Conservation (phyloP, 176 grass and related monocot genomes). For the Oryza rufipogon region DNA sequence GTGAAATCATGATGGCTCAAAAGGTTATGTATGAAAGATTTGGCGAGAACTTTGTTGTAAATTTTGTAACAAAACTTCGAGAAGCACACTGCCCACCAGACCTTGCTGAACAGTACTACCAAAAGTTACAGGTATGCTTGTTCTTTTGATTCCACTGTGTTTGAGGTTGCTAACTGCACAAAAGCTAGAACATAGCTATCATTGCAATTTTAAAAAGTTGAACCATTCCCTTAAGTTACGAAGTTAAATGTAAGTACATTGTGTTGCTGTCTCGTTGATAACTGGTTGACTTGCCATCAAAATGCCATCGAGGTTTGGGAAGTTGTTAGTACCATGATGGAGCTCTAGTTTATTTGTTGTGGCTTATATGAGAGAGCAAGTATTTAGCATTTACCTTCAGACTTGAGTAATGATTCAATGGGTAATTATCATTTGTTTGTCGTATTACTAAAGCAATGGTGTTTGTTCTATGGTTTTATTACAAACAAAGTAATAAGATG, state of each 20-base stretch:
- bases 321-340: not conserved
- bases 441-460: not conserved
- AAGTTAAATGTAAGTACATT: slow-evolving; percentile 27
- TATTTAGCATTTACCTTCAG: slow-evolving; percentile 31
- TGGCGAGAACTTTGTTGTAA: slow-evolving; percentile 69
- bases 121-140: slow-evolving; percentile 75
- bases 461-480: slow-evolving; percentile 30
- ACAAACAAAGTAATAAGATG: not conserved
- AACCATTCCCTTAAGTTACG: slow-evolving; percentile 21
- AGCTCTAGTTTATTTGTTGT: slow-evolving; percentile 15
- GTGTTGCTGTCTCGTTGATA: not conserved
- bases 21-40: slow-evolving; percentile 98
- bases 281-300: slow-evolving; percentile 15
- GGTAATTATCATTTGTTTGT: slow-evolving; percentile 11
- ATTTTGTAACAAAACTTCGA: slow-evolving; percentile 78
- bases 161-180: slow-evolving; percentile 10
- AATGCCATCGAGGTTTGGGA: slow-evolving; percentile 16
- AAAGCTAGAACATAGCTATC: slow-evolving; percentile 12
- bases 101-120: slow-evolving; percentile 84
- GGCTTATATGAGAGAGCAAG: not conserved
- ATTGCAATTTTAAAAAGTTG: slow-evolving; percentile 22
- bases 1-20: slow-evolving; percentile 95
- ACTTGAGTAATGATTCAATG: slow-evolving; percentile 25
- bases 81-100: slow-evolving; percentile 80
- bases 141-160: slow-evolving; percentile 8